phyloP scores from a whole-genome alignment of 129 eudicot genomes.

The Kitagawia praeruptora region DNA sequence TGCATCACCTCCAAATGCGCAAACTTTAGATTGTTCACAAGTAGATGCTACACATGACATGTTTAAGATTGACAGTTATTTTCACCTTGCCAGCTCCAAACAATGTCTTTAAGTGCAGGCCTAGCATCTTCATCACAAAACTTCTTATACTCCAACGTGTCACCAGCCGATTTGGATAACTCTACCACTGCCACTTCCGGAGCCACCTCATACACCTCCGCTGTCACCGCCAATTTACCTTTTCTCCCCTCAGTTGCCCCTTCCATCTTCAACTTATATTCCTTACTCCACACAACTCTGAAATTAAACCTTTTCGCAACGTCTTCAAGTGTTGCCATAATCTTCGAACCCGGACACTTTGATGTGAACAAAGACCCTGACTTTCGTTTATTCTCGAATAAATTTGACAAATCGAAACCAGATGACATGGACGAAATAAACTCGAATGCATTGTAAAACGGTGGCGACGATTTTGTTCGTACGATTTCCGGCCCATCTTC shows the following conservation, averaged over 20 bases:
- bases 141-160: constrained; percentile 60
- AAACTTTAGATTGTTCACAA: background rate
- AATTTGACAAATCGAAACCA: constrained; percentile 70
- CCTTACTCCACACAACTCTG: constrained; percentile 26
- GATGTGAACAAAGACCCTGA: constrained; percentile 75
- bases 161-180: constrained; percentile 65
- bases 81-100: constrained; percentile 95
- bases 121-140: constrained; percentile 64
- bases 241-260: constrained; percentile 66
- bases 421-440: constrained; percentile 87
- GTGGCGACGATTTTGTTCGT: constrained; percentile 40
- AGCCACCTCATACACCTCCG: constrained; percentile 76
- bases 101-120: constrained; percentile 65
- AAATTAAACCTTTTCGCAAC: constrained; percentile 48
- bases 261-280: constrained; percentile 53
- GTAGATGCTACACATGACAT: background rate
- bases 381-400: constrained; percentile 51
- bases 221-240: constrained; percentile 60
- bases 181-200: constrained; percentile 75
- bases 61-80: constrained; percentile 16
- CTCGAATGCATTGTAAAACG: constrained; percentile 86
- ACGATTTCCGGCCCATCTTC: constrained; percentile 9
- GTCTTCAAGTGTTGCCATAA: constrained; percentile 44
- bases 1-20: background rate
- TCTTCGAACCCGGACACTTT: constrained; percentile 32